Base-by-base conservation (phyloP, 1,284 basidiomycete species). In the Ustilago xerochloae region DNA sequence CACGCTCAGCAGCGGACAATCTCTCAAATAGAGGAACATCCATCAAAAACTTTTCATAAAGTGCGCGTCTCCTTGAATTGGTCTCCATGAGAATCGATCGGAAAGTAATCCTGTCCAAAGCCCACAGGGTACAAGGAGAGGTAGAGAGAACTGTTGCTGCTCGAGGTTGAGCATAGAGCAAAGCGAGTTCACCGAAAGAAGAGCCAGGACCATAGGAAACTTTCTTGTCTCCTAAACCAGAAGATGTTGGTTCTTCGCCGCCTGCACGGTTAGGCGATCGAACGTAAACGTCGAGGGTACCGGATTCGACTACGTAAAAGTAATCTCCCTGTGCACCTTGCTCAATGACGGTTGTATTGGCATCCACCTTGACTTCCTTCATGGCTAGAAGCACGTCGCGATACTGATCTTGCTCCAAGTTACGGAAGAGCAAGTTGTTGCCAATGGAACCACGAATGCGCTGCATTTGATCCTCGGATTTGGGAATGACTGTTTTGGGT, bases 121-220 rank as follows among this genome's bases (percentile, higher is more conserved):
- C 91, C 96, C 96, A 99, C 32, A 98, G 88, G 7, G 92, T 94
- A 53, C 92, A 94, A 7, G 79, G 72, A 57, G 92, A 90, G 38
- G 92, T 90, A 4, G 95, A 91, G 29, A 97, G 86, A 49, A 99
- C 94, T 3, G 94, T 94, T 5, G 97, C 96, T 6, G 94, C 94
- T 49, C 96, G 92, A 30, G 94, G 93, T 79, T 97, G 94, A 47
- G 94, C 94, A 86, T 99, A 97, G 93, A 99, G 96, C 75, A 99
- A 87, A 30, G 97, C 97, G 50, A 99, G 88, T 86, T 99, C 97
- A 52, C 97, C 96, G 79, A 99, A 98, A 50, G 92, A 93, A 69
- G 89, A 90, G 0, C 94, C 94, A 1, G 93, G 90, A 48, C 88
- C 89, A 87, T 92, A 96, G 65, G 92, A 91, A 48, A 91, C 89